Evolutionary conservation across 257 asterid genomes (phyloP).

Genomic region (Fraxinus excelsior): DNA sequence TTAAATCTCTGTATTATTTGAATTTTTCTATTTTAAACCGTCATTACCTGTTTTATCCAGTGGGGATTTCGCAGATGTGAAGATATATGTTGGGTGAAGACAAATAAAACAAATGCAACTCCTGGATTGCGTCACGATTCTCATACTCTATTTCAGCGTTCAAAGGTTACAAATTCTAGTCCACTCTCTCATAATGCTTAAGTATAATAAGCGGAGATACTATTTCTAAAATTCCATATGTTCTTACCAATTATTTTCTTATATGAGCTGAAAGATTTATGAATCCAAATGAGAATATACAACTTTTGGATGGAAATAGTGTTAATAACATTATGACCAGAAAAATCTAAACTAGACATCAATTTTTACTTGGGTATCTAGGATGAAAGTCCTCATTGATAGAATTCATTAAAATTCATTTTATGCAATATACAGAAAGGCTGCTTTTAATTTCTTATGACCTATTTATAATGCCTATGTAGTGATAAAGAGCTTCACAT

Average conservation of each 20-base stretch:
- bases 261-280: conserved; percentile 14
- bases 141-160: conserved; percentile 90
- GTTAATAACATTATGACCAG: conserved; percentile 5
- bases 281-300: background rate
- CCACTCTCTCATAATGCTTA: conserved; percentile 6
- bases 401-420: conserved; percentile 1
- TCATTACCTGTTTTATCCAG: conserved; percentile 38
- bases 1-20: conserved; percentile 8
- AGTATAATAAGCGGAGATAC: conserved; percentile 4
- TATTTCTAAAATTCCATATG: background rate
- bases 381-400: background rate
- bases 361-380: background rate
- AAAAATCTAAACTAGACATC: background rate
- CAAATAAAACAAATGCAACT: conserved; percentile 87
- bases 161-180: conserved; percentile 61
- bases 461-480: background rate
- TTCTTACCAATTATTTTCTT: background rate
- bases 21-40: background rate
- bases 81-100: conserved; percentile 99
- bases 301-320: background rate
- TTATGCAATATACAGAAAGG: background rate
- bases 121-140: conserved; percentile 98
- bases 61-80: conserved; percentile 99
- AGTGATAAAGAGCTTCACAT: conserved; percentile 3
- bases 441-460: background rate